Percentiles rank a stretch among this genome's conserved stretches.
Evolutionary conservation across 371 early-diverging fungal genomes (phyloP).

Genomic region (Rhizopus delemar): DNA sequence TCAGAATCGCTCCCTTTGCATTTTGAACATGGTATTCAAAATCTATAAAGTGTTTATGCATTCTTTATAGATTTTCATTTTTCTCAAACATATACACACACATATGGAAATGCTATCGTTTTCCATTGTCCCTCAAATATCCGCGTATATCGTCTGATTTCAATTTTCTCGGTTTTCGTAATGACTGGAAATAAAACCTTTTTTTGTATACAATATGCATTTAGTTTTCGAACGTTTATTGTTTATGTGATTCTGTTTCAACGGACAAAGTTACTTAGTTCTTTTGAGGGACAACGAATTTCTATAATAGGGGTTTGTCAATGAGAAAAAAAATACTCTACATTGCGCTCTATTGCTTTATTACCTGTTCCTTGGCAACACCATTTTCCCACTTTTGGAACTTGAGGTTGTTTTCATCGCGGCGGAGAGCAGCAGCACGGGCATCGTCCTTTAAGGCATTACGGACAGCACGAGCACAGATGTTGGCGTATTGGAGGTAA

Average conservation of each 20-base stretch:
- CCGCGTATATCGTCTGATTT: no score
- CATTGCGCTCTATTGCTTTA: conserved; percentile 6
- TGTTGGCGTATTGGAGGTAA: conserved; percentile 84
- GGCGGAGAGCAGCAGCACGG: conserved; percentile 62
- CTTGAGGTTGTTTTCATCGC: conserved; percentile 75
- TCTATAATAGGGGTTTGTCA: conserved; percentile 14
- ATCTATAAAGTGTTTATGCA: no score
- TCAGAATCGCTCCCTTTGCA: no score
- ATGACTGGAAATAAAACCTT: not conserved
- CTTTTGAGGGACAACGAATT: conserved; percentile 27
- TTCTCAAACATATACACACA: no score
- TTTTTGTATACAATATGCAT: not conserved
- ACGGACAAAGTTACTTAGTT: not conserved
- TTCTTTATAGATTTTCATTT: no score
- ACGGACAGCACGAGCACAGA: conserved; percentile 80
- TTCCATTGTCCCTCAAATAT: no score
- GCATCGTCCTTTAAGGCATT: conserved; percentile 77
- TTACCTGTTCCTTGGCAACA: conserved; percentile 62
- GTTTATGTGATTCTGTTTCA: not conserved
- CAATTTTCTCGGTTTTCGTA: not conserved
- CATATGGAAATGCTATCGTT: no score
- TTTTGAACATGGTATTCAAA: no score
- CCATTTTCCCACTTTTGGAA: conserved; percentile 79
- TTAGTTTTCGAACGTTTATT: not conserved
- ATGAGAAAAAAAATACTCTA: not conserved